Evolutionary conservation across 345 rosid genomes (phyloP), one percentile per base, ranked within the genome.

Genomic region (Aquilaria yunnanensis): DNA sequence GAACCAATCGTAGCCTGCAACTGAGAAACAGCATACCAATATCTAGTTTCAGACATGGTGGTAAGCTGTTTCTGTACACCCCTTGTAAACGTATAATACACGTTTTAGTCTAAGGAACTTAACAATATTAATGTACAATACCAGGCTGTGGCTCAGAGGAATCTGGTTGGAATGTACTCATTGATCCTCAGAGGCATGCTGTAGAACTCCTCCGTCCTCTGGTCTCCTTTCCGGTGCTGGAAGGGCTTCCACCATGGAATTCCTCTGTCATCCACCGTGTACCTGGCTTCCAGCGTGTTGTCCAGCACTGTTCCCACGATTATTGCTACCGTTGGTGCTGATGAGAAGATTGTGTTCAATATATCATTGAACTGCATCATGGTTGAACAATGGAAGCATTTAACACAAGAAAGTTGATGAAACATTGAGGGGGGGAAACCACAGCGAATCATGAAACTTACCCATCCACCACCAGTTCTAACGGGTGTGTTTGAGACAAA

Each of bases 161-260:
- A 90, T 68, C 99, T 80, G 12, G 81, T 51, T 12, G 97, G 97
- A 3, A 88, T 33, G 65, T 78, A 81, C 51, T 75, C 77, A 2
- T 74, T 58, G 8, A 85, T 12, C 68, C 92, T 71, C 29, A 88
- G 68, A 6, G 99, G 99, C 52, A 74, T 59, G 43, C 82, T 74
- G 72, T 94, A 94, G 72, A 88, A 94, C 76, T 90, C 99, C 0
- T 75, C 87, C 4, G 80, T 90, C 74, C 99, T 76, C 3, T 0
- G 2, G 43, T 94, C 99, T 41, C 99, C 96, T 2, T 75, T 41
- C 71, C 84, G 72, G 65, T 65, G 72, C 76, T 82, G 95, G 86
- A 94, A 94, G 2, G 99, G 99, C 56, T 51, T 71, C 99, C 96
- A 94, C 99, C 99, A 94, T 6, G 77, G 73, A 51, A 81, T 47